Base-by-base conservation (phyloP, 805 yeast genomes). In the Wickerhamiella australiensis region DNA sequence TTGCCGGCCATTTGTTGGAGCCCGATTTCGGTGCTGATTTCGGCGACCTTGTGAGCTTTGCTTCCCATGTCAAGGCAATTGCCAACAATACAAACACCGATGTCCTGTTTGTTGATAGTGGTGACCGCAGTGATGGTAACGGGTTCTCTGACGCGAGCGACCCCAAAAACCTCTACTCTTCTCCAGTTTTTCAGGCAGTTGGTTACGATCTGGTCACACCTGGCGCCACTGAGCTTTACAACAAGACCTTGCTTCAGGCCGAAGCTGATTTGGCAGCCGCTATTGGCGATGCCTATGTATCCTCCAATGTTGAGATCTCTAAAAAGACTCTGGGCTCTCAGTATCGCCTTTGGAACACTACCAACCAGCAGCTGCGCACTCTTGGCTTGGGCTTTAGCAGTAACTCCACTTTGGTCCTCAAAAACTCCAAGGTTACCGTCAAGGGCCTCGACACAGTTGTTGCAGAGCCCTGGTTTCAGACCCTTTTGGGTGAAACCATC, bases 51-150 rank as follows among this genome's bases (percentile, higher is more conserved):
- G 62, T 84, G 2, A 78, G 88, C 0, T 87, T 88, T 58, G 66
- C 77, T 0, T 54, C 63, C 7, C 76, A 73, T 50, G 62, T 87
- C 56, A 69, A 68, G 31, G 53, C 59, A 0, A 53, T 58, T n/a
- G 79, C 84, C 0, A 67, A 62, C 23, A 52, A 61, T 27, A 29
- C 67, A 6, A 71, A 71, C 1, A 76, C 70, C 21, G 96, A 88
- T 60, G 64, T 88, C 18, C 54, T 88, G 2, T 53, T 85, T 3
- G 72, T 88, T 1, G 96, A 88, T 61, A 77, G 92, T 0, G 96
- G 96, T 5, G 96, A 88, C 65, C 78, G 85, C 54, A 94, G 84
- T 57, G 96, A 88, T 65, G 96, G 96, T 3, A 88, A 85, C 61
- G 96, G 96, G 0, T 66, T 86, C 13, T 37, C 54, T 35, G 96